phyloP scores from a whole-genome alignment of 2,329 filamentous ascomycete species.

The Myriosclerotinia duriaeana region DNA sequence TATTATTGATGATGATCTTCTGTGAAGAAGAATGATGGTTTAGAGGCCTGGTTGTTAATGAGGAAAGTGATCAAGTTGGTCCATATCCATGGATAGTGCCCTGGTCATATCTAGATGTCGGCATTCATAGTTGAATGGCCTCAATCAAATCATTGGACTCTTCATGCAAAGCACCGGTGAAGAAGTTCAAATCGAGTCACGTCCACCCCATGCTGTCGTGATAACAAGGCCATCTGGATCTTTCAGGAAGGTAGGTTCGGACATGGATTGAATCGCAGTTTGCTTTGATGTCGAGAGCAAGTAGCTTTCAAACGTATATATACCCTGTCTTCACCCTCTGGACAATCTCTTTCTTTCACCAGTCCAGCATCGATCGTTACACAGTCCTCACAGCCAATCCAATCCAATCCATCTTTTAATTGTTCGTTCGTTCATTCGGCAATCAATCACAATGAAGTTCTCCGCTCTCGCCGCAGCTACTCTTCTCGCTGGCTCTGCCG shows the following conservation, averaged over 20 bases:
- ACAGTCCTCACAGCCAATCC: slow-evolving; percentile 13
- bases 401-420: slow-evolving; percentile 14
- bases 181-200: slow-evolving; percentile 16
- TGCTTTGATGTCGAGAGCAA: neutral
- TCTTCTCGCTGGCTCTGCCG: slow-evolving; percentile 45
- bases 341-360: slow-evolving; percentile 14
- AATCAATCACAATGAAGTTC: slow-evolving; percentile 50
- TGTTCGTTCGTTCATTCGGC: slow-evolving; percentile 4
- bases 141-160: neutral
- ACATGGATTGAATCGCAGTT: slow-evolving; percentile 2
- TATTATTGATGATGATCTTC: slow-evolving; percentile 14
- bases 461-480: slow-evolving; percentile 42
- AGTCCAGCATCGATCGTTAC: slow-evolving; percentile 20
- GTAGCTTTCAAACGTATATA: slow-evolving; percentile 19
- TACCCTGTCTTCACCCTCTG: slow-evolving; percentile 9
- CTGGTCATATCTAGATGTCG: slow-evolving; percentile 6
- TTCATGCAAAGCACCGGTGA: slow-evolving; percentile 16
- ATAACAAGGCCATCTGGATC: slow-evolving; percentile 8
- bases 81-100: slow-evolving; percentile 1
- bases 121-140: neutral
- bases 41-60: neutral
- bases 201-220: neutral
- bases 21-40: slow-evolving; percentile 5
- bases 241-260: slow-evolving; percentile 22
- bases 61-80: slow-evolving; percentile 20